phyloP scores from a whole-genome alignment of 495 filamentous ascomycete species.

The Jackrogersella minutella region DNA sequence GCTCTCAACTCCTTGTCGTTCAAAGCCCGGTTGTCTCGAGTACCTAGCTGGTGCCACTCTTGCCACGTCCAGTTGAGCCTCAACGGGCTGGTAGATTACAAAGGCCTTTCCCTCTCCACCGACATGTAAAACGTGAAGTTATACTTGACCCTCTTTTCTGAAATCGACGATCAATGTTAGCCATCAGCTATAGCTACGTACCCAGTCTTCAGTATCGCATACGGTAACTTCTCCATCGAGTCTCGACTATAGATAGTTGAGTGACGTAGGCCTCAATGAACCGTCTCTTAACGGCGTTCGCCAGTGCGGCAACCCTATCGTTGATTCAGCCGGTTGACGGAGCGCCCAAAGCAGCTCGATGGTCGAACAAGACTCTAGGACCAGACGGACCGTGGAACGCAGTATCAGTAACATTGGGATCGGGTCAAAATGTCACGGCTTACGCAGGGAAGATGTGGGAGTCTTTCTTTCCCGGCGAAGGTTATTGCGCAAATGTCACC shows the following conservation, averaged over 20 bases:
- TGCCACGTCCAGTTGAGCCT: conserved; percentile 6
- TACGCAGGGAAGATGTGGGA: conserved; percentile 32
- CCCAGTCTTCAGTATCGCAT: neutral
- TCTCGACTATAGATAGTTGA: neutral
- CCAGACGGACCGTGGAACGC: conserved; percentile 31
- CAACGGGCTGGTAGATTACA: neutral
- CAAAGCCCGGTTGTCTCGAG: neutral
- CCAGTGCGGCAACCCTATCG: conserved; percentile 3
- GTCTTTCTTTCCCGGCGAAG: conserved; percentile 14
- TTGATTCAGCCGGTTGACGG: neutral
- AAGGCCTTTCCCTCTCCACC: neutral
- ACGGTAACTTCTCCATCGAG: neutral
- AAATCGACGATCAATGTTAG: conserved; percentile 10
- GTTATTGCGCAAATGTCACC: conserved; percentile 18
- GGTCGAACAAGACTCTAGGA: conserved; percentile 26
- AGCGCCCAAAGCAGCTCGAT: conserved; percentile 10
- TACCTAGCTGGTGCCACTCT: neutral
- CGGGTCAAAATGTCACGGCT: conserved; percentile 10
- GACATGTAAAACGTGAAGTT: neutral
- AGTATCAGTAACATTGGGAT: conserved; percentile 9
- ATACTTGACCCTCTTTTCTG: conserved; percentile 11
- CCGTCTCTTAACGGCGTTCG: neutral
- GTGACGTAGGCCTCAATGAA: conserved; percentile 10
- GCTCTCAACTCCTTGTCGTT: neutral
- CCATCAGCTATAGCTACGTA: neutral